Evolutionary conservation across 768 basidiomycete genomes (phyloP), one percentile per base, ranked within the genome.

Genomic region (Leccinum aurantiacum): DNA sequence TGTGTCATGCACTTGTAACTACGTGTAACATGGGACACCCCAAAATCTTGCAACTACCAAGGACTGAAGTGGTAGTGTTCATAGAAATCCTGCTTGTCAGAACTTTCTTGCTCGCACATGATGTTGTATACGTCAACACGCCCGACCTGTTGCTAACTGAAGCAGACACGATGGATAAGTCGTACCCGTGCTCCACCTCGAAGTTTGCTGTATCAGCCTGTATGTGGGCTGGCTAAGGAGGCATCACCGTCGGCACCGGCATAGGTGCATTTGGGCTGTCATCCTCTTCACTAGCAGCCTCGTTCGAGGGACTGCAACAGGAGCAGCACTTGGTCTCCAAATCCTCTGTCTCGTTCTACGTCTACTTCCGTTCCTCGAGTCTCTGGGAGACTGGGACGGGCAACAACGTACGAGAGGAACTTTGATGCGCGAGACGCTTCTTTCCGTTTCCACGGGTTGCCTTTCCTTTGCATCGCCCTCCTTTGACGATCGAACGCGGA

Each of bases 121-220:
- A n/a, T n/a, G n/a, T 70, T 24, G 68, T 65, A 25, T 72, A 70
- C 13, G 68, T 72, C 22, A 68, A 71, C 53, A 67, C 50, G 27
- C 65, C 69, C 0, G 69, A 71, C 56, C 59, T 59, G 17, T 70
- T 70, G 56, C 69, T 72, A 6, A 68, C 54, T 5, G 69, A 70
- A 51, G 59, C 61, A 24, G 69, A 72, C 44, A 60, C 56, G 46
- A 65, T 19, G 29, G 72, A 74, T 53, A 58, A 4, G 72, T 69
- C 10, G 72, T 74, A 41, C 72, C 67, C n/a, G 70, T 60, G 57
- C 72, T 74, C 72, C 72, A 74, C 31, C 74, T 62, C 14, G 72
- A 74, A 19, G 5, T 53, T 51, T 62, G 64, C 7, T 62, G 68
- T 10, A 60, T 17, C n/a, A n/a, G n/a, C n/a, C n/a, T n/a, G n/a